These are phyloP conservation scores for Leptographium lundbergii DNA, from an alignment of 2,329 filamentous ascomycete species.

Conservation along the genomic window DNA sequence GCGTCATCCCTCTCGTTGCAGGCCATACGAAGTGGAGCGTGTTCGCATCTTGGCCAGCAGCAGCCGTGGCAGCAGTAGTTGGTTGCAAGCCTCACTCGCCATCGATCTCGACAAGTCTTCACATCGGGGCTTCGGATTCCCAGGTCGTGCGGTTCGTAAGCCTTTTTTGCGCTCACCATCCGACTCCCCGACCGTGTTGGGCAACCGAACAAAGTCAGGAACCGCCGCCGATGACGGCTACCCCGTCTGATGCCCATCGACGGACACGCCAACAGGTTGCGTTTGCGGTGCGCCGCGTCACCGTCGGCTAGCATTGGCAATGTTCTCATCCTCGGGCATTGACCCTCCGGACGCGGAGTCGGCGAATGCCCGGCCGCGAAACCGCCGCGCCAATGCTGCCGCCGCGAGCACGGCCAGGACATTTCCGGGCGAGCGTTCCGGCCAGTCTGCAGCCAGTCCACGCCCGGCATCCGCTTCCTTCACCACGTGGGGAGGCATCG, in stretches of 20 bases:
- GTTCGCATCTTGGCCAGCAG: neutral
- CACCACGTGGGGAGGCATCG: neutral
- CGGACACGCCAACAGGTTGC: neutral
- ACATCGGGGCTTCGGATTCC: neutral
- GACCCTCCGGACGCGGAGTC: slow-evolving; percentile 28
- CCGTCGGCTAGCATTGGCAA: slow-evolving; percentile 18
- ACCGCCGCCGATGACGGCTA: slow-evolving; percentile 2
- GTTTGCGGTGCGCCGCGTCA: neutral
- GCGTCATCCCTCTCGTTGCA: slow-evolving; percentile 19
- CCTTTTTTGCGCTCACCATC: neutral
- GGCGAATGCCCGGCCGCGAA: slow-evolving; percentile 33
- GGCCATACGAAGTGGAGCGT: slow-evolving; percentile 11
- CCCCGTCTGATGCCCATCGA: slow-evolving; percentile 1
- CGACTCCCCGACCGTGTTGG: neutral
- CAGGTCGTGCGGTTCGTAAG: neutral
- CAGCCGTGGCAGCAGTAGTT: too few relatives aligned
- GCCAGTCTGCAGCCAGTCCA: neutral
- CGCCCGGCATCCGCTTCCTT: neutral
- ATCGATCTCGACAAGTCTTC: neutral
- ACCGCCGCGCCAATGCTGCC: slow-evolving; percentile 27
- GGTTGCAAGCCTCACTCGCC: too few relatives aligned
- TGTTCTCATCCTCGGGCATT: slow-evolving; percentile 32
- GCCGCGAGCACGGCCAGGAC: slow-evolving; percentile 17
- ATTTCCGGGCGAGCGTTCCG: neutral
- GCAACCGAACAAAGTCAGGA: neutral